Percentiles rank a stretch among this genome's conserved stretches.
Evolutionary conservation across 2,329 filamentous ascomycete genomes (phyloP).

Genomic region (Aspergillus intermedius): DNA sequence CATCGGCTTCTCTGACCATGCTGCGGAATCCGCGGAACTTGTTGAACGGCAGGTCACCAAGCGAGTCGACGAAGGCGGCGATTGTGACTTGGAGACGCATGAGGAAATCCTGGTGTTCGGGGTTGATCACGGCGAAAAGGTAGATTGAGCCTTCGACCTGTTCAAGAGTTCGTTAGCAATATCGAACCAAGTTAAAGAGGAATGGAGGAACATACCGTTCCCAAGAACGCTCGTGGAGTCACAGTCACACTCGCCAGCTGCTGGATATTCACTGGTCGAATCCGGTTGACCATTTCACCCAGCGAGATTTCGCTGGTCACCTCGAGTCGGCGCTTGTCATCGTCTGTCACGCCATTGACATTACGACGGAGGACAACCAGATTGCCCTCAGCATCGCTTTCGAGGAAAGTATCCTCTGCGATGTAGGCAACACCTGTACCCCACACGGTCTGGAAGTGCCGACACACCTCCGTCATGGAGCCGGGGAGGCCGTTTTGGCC

Average conservation of each 20-base stretch:
- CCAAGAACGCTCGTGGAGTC: conserved; percentile 76
- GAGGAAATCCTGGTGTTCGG: conserved; percentile 67
- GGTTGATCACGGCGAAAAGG: conserved; percentile 73
- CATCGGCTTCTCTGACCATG: conserved; percentile 61
- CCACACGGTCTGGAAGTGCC: conserved; percentile 79
- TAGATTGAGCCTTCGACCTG: conserved; percentile 88
- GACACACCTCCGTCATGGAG: conserved; percentile 64
- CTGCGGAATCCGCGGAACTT: conserved; percentile 78
- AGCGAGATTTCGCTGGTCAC: conserved; percentile 75
- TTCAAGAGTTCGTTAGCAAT: neutral
- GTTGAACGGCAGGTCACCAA: conserved; percentile 70
- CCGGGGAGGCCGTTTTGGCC: conserved; percentile 53
- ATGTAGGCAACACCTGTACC: conserved; percentile 69
- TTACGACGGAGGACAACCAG: conserved; percentile 74
- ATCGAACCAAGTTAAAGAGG: neutral
- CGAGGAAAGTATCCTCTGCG: conserved; percentile 67
- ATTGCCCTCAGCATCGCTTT: conserved; percentile 83
- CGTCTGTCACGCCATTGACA: conserved; percentile 61
- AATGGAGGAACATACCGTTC: conserved; percentile 58
- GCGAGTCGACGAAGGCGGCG: conserved; percentile 57
- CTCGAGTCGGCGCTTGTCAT: conserved; percentile 65
- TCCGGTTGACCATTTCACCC: conserved; percentile 89
- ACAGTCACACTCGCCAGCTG: conserved; percentile 61
- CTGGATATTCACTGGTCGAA: conserved; percentile 65
- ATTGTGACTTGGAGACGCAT: conserved; percentile 73